Percentiles rank a stretch among this genome's conserved stretches.
These are phyloP conservation scores for Haplosporangium gracile DNA, from an alignment of 192 early-diverging fungal genomes.

Conservation along the genomic window DNA sequence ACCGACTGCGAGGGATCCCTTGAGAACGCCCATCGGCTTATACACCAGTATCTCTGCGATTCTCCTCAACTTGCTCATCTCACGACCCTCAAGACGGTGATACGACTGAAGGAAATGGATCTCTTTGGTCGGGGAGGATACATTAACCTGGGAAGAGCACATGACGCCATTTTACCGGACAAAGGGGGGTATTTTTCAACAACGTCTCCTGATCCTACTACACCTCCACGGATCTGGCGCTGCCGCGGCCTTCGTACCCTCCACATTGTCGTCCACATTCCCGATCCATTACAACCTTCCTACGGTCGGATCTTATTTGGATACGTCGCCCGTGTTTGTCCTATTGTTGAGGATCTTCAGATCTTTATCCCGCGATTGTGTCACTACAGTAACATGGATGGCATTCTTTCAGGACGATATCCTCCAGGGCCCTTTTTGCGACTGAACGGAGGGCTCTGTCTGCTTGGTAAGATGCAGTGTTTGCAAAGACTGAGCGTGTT, in stretches of 20 bases:
- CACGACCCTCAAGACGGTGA: conserved; percentile 1
- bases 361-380: not conserved
- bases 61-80: not conserved
- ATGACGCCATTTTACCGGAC: not conserved
- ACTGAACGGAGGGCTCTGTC: not conserved
- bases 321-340: not conserved
- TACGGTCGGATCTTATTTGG: not conserved
- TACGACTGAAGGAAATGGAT: not conserved
- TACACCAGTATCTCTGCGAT: not conserved
- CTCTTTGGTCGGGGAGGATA: not conserved
- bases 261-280: not conserved
- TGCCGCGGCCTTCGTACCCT: not conserved
- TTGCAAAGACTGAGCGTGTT: not conserved
- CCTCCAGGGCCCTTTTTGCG: not conserved
- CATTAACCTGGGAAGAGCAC: not conserved
- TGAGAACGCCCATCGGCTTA: not conserved
- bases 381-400: not conserved
- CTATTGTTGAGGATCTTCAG: not conserved
- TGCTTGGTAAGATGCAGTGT: not conserved
- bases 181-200: not conserved
- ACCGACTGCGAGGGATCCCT: not conserved
- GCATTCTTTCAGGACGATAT: too few species aligned
- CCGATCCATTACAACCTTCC: not conserved
- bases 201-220: not conserved
- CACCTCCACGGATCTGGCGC: not conserved